These are phyloP conservation scores for Hypoxylon fuscum DNA, from an alignment of 495 filamentous ascomycete species.

Conservation along the genomic window DNA sequence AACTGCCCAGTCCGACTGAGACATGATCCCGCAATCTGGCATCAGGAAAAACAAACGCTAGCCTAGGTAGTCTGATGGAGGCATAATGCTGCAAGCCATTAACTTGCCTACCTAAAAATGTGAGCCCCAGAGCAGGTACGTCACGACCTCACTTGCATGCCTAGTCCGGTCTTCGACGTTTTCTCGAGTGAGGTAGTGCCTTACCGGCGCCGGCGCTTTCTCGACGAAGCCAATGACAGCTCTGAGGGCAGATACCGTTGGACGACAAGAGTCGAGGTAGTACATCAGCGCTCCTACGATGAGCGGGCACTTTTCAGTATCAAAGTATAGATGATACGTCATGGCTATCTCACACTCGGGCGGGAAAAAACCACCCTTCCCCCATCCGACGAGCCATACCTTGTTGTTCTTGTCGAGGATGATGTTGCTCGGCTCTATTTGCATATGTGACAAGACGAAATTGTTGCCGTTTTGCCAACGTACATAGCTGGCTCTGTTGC, in stretches of 20 bases:
- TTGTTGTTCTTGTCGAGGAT: not conserved
- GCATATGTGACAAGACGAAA: conserved; percentile 19
- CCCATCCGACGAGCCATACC: conserved; percentile 20
- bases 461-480: not conserved
- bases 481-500: no score
- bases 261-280: no score
- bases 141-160: no score
- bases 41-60: conserved; percentile 1
- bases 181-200: no score
- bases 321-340: not conserved
- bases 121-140: no score
- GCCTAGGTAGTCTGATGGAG: not conserved
- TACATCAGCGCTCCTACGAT: no score
- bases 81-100: not conserved
- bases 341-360: conserved; percentile 17
- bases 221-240: no score
- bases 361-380: conserved; percentile 8
- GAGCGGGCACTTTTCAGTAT: no score
- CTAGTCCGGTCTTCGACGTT: no score
- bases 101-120: no score
- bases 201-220: no score
- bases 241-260: no score
- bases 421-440: conserved; percentile 21
- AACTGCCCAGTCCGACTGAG: conserved; percentile 3
- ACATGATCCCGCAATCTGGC: not conserved